Conservation (phyloP, 2,329 filamentous ascomycete genomes). For the Mollisiaceae sp. region DNA sequence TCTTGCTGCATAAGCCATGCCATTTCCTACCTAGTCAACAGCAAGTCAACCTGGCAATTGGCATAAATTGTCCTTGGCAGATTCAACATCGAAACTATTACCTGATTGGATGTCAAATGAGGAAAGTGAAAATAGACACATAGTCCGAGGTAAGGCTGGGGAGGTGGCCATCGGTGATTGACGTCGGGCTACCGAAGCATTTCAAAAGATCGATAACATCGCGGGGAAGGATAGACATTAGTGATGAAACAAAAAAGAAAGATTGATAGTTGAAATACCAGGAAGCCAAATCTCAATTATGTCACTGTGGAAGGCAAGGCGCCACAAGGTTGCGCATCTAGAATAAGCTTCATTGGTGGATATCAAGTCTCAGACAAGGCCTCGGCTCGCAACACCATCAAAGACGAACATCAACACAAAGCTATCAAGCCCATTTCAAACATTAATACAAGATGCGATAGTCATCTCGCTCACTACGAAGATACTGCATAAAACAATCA, state of each 20-base stretch:
- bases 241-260: background rate
- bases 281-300: background rate
- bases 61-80: background rate
- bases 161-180: background rate
- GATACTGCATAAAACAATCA: background rate
- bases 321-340: slow-evolving; percentile 10
- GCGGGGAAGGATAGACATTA: background rate
- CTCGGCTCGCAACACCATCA: slow-evolving; percentile 4
- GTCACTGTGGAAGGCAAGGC: background rate
- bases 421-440: background rate
- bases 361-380: background rate
- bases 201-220: background rate
- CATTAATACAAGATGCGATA: slow-evolving; percentile 6
- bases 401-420: slow-evolving; percentile 5
- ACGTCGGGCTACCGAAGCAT: background rate
- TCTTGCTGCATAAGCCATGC: background rate
- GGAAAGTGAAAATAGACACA: background rate
- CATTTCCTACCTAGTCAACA: background rate
- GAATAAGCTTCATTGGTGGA: background rate
- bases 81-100: background rate
- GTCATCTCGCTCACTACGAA: background rate
- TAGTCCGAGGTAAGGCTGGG: background rate
- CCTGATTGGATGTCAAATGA: background rate
- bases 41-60: background rate
- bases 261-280: background rate